Conservation (phyloP, 257 asterid genomes). For the Forsythia suspensa region DNA sequence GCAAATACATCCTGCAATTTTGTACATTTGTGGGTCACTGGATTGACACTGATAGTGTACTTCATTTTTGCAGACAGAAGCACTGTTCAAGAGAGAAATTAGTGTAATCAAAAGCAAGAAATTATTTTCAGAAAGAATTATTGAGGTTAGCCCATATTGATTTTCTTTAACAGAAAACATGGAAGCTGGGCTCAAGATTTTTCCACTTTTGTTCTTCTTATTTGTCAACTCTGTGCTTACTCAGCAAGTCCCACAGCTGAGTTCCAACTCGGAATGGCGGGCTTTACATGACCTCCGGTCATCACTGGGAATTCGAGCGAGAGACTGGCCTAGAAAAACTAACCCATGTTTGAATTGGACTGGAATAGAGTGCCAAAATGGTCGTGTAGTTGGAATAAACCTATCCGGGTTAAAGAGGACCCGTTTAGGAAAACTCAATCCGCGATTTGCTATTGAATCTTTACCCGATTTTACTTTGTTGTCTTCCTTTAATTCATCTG, state of each 20-base stretch:
- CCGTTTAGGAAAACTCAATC: slow-evolving; percentile 34
- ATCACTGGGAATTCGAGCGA: slow-evolving; percentile 62
- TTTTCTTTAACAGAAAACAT: slow-evolving; percentile 15
- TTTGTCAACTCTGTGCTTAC: slow-evolving; percentile 31
- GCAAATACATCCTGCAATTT: not conserved
- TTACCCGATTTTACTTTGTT: slow-evolving; percentile 40
- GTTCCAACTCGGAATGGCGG: slow-evolving; percentile 42
- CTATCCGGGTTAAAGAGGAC: slow-evolving; percentile 56
- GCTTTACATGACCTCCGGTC: slow-evolving; percentile 60
- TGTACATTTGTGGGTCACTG: not conserved
- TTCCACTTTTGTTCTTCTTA: slow-evolving; percentile 12
- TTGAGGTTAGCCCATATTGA: not conserved
- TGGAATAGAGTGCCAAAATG: slow-evolving; percentile 57
- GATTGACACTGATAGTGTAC: not conserved
- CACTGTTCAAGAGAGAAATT: not conserved
- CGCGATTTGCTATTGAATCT: slow-evolving; percentile 54
- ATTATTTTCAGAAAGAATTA: not conserved
- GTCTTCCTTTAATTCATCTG: slow-evolving; percentile 53
- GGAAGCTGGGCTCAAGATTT: slow-evolving; percentile 32
- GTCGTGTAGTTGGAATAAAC: slow-evolving; percentile 40
- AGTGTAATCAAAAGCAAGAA: not conserved
- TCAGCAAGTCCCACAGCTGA: slow-evolving; percentile 34
- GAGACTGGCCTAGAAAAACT: slow-evolving; percentile 54
- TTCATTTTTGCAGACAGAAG: slow-evolving; percentile 16
- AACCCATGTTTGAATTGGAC: slow-evolving; percentile 75